Base-by-base conservation (phyloP, 768 basidiomycete genomes). In the Pilatotrama ljubarskyi region DNA sequence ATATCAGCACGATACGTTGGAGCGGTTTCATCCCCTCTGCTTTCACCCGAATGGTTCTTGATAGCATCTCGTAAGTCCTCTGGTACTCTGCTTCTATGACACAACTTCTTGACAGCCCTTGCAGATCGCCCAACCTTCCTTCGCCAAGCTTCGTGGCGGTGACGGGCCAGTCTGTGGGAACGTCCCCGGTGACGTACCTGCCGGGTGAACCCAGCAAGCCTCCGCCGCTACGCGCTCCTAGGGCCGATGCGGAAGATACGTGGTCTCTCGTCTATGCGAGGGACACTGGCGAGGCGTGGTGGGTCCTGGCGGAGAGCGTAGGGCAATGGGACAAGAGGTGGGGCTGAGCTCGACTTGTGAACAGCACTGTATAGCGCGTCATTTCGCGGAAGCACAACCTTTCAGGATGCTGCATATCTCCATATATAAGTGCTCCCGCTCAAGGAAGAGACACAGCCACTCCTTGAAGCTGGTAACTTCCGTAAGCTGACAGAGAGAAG, bases 1-100 rank as follows among this genome's bases (percentile, higher is more conserved):
- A 76, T 26, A 67, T 86, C 26, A 80, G 77, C 9, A 84, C 83
- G 58, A 61, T 90, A 3, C 75, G 78, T 38, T 91, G 88, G 88
- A 70, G 65, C 22, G 89, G 90, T 1, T 71, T 89, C 32, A 69
- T 91, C 25, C 66, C 76, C 14, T 76, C 80, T 0, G 55, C 40
- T 1, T 88, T 90, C 63, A 76, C 87, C 7, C 82, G 82, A 63
- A 70, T 73, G 0, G 68, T 88, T 35, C 66, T 89, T 24, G 77
- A 84, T 37, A 68, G 72, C 0, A 73, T 78, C 6, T 55, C 72
- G 85, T 82, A 66, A 55, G 78, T 73, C 10, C 24, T 25, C 14
- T n/a, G 35, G 36, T 18, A 8, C 18, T 50, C 36, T 18, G 20
- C 22, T 41, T 4, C 14, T 11, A 3, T 41, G n/a, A 29, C 36